phyloP scores from a whole-genome alignment of 2,329 filamentous ascomycete species.

The Sphaerulina musiva region DNA sequence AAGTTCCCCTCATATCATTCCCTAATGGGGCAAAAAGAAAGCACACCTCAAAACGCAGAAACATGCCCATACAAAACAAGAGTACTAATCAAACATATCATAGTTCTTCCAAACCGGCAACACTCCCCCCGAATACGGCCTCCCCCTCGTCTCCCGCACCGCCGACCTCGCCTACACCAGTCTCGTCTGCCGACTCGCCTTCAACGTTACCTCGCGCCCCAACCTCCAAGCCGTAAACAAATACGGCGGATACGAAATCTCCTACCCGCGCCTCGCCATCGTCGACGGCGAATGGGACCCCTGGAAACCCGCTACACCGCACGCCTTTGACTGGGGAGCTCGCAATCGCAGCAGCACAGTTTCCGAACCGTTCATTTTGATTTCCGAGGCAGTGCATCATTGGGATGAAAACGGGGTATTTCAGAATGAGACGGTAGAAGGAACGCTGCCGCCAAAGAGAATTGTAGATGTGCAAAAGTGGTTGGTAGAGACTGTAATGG shows the following conservation, averaged over 20 bases:
- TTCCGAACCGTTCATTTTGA: constrained; percentile 65
- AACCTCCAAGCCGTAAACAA: constrained; percentile 65
- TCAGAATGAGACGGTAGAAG: constrained; percentile 52
- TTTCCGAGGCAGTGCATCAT: constrained; percentile 69
- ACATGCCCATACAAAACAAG: no score
- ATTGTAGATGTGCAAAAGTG: constrained; percentile 54
- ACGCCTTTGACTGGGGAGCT: constrained; percentile 33
- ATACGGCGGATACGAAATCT: constrained; percentile 64
- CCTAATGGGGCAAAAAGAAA: no score
- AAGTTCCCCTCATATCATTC: no score
- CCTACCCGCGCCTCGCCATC: constrained; percentile 67
- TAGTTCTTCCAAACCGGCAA: constrained; percentile 65
- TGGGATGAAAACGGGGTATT: constrained; percentile 48
- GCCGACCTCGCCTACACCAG: constrained; percentile 58
- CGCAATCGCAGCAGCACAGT: constrained; percentile 53
- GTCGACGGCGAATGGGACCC: constrained; percentile 74
- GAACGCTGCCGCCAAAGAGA: constrained; percentile 50
- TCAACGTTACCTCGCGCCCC: constrained; percentile 60
- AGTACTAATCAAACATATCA: no score
- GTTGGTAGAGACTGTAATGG: constrained; percentile 56
- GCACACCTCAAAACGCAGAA: no score
- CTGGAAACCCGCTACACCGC: constrained; percentile 53
- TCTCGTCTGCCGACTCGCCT: constrained; percentile 58
- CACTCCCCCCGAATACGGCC: constrained; percentile 52
- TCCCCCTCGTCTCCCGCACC: constrained; percentile 65